phyloP scores from a whole-genome alignment of 495 filamentous ascomycete species.

The Neurospora discreta region DNA sequence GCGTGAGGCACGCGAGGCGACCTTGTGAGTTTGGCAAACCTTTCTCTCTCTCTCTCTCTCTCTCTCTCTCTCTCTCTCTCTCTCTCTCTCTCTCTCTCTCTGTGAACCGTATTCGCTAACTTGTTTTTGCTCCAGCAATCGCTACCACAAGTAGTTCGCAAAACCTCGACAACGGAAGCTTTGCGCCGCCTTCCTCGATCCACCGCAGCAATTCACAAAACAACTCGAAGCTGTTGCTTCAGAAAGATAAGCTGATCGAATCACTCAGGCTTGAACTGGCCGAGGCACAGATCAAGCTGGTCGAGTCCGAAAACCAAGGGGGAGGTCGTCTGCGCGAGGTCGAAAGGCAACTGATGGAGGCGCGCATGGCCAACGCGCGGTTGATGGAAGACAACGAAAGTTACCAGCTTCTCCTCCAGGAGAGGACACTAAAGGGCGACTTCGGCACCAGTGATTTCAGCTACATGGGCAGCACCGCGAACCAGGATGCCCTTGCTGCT shows the following conservation, averaged over 20 bases:
- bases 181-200: constrained; percentile 75
- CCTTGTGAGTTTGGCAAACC: constrained; percentile 40
- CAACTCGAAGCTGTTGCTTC: constrained; percentile 74
- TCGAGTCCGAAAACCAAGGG: constrained; percentile 86
- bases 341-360: constrained; percentile 78
- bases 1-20: constrained; percentile 53
- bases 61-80: neutral
- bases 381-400: constrained; percentile 98
- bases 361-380: constrained; percentile 85
- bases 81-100: neutral
- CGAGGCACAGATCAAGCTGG: constrained; percentile 88
- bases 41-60: neutral
- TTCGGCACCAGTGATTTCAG: constrained; percentile 68
- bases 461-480: constrained; percentile 51
- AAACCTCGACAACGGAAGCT: constrained; percentile 54
- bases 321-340: constrained; percentile 76
- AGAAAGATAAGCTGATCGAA: constrained; percentile 95
- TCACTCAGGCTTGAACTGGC: constrained; percentile 83
- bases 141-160: constrained; percentile 42
- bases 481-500: constrained; percentile 45
- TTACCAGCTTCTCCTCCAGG: constrained; percentile 85
- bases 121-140: constrained; percentile 13
- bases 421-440: constrained; percentile 89
- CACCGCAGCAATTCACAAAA: constrained; percentile 74
- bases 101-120: neutral